phyloP scores from a whole-genome alignment of 2,329 filamentous ascomycete species.

The Domatiomyces catenatus region DNA sequence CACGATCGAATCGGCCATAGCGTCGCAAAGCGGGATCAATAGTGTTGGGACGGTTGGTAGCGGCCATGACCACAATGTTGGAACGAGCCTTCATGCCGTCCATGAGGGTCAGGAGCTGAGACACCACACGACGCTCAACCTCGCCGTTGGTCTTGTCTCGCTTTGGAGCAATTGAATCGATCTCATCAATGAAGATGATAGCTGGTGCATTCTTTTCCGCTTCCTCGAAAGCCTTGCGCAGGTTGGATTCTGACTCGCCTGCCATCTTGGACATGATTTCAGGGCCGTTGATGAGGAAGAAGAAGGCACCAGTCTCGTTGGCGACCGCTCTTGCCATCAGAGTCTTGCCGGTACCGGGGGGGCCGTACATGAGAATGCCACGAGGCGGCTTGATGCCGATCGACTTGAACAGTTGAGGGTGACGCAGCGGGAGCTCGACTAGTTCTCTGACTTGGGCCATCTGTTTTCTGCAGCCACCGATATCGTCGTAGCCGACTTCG shows the following conservation, averaged over 20 bases:
- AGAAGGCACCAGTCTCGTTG: constrained; percentile 97
- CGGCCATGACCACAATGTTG: constrained; percentile 97
- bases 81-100: constrained; percentile 99
- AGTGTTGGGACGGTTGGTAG: constrained; percentile 96
- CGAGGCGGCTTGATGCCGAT: constrained; percentile 99
- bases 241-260: constrained; percentile 94
- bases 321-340: constrained; percentile 97
- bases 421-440: constrained; percentile 89
- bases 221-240: constrained; percentile 98
- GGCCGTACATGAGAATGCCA: constrained; percentile 91
- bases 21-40: constrained; percentile 95
- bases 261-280: constrained; percentile 99
- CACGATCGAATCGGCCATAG: constrained; percentile 96
- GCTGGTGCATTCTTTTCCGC: constrained; percentile 98
- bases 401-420: constrained; percentile 98
- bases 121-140: constrained; percentile 95
- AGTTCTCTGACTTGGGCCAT: constrained; percentile 99
- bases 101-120: constrained; percentile 92
- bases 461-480: constrained; percentile 97
- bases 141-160: constrained; percentile 99
- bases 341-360: constrained; percentile 98
- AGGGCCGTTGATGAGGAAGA: constrained; percentile 98
- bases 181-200: constrained; percentile 99
- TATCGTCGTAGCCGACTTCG: constrained; percentile 97
- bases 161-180: constrained; percentile 97